Evolutionary conservation across 78 protist genomes (phyloP), one percentile per base, ranked within the genome.

Genomic region (Neovahlkampfia damariscottae): DNA sequence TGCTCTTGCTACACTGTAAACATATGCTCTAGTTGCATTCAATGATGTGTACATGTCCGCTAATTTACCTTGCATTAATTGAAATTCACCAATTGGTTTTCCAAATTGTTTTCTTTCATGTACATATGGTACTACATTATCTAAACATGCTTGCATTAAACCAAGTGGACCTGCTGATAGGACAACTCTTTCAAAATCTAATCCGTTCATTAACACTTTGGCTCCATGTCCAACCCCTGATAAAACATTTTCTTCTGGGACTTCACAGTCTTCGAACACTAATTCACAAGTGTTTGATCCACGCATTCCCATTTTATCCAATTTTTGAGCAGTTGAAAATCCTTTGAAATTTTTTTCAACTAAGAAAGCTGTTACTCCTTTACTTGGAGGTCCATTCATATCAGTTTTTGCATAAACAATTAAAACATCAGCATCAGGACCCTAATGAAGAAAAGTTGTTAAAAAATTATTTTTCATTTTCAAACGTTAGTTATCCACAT

Each of bases 261-360:
- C 80, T 3, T 77, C 73, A 31, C 85, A 83, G 71, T 83, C 76
- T 35, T 86, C 88, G 40, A 86, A 77, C 8, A 67, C 30, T 35
- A 89, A 74, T 72, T 91, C 93, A 72, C 95, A 84, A 5, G 95
- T 94, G 38, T 92, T 86, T 29, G 91, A 84, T 50, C 95, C 98
- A n/a, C 98, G 86, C 96, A 92, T 92, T 41, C 95, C 98, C 30
- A 89, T 73, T 85, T 94, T 94, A 85, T 94, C 98, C 27, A 94
- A 84, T 84, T 90, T 90, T 70, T 40, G 91, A 28, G 87, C 93
- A 28, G 85, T 84, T 30, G 86, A 34, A 86, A 94, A 91, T 2
- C 98, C 98, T 38, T 82, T 29, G 74, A 88, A 66, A 35, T 77
- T 88, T 74, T 78, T 76, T 41, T 86, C 89, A 38, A 86, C 41